phyloP scores from a whole-genome alignment of 768 basidiomycete genomes.

The Lactifluus piperatus region DNA sequence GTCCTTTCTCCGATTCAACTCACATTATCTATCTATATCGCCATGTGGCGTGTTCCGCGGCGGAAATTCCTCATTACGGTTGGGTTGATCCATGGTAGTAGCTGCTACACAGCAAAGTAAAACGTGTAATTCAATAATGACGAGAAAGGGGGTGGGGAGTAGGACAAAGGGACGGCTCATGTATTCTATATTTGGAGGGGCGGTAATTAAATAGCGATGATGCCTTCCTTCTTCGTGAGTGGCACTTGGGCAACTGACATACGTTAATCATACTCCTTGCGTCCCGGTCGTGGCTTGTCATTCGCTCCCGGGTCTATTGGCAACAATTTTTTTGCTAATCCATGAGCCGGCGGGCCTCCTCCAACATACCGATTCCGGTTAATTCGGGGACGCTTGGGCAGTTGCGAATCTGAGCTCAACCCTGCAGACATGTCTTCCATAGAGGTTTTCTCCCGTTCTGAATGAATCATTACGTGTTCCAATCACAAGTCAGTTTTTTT shows the following conservation, averaged over 20 bases:
- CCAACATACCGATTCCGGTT: slow-evolving; percentile 42
- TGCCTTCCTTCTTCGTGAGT: not conserved
- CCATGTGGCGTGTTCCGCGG: not conserved
- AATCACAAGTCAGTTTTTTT: not conserved
- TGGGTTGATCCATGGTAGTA: not conserved
- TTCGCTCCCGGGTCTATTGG: slow-evolving; percentile 54
- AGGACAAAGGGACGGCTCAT: not conserved
- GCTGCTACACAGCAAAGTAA: not conserved
- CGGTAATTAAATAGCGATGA: not conserved
- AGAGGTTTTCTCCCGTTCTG: slow-evolving; percentile 59
- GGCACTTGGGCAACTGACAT: not conserved
- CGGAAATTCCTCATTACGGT: slow-evolving; percentile 6
- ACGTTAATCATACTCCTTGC: slow-evolving; percentile 40
- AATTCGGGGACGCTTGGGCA: slow-evolving; percentile 54
- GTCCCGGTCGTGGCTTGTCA: slow-evolving; percentile 43
- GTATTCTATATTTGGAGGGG: slow-evolving; percentile 9
- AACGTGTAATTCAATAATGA: slow-evolving; percentile 15
- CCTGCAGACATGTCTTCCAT: slow-evolving; percentile 28
- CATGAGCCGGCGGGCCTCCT: slow-evolving; percentile 26
- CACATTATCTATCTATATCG: slow-evolving; percentile 22
- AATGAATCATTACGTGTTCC: slow-evolving; percentile 1
- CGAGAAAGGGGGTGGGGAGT: not conserved
- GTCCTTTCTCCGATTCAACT: slow-evolving; percentile 34
- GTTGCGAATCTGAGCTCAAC: slow-evolving; percentile 33
- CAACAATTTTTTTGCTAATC: slow-evolving; percentile 48